Evolutionary conservation across 345 rosid genomes (phyloP).

Genomic region (Citrus unshiu): DNA sequence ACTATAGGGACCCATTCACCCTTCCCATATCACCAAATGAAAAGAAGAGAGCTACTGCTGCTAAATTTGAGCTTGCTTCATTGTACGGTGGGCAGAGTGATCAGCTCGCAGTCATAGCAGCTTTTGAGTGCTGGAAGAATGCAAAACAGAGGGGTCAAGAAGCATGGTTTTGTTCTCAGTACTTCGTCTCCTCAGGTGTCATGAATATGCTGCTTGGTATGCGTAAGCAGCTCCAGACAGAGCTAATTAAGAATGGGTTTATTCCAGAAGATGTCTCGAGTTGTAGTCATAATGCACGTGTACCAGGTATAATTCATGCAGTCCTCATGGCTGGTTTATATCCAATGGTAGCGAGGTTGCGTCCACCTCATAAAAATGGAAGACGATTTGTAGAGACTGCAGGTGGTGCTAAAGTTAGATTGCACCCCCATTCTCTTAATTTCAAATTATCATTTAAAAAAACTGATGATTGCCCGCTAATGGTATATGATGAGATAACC

Average conservation of each 20-base stretch:
- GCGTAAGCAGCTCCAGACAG: slow-evolving; percentile 80
- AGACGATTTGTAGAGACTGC: slow-evolving; percentile 67
- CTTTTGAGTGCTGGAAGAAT: slow-evolving; percentile 85
- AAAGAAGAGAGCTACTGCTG: slow-evolving; percentile 70
- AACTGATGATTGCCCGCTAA: slow-evolving; percentile 43
- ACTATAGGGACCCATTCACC: slow-evolving; percentile 81
- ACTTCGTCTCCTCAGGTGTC: slow-evolving; percentile 64
- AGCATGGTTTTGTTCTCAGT: slow-evolving; percentile 63
- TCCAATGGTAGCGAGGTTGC: slow-evolving; percentile 77
- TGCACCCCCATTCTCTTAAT: slow-evolving; percentile 67
- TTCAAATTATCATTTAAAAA: slow-evolving; percentile 40
- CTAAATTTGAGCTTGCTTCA: slow-evolving; percentile 75
- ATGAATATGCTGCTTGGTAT: slow-evolving; percentile 79
- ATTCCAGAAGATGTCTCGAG: slow-evolving; percentile 54
- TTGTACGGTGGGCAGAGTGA: slow-evolving; percentile 85
- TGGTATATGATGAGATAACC: slow-evolving; percentile 78
- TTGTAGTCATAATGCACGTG: slow-evolving; percentile 60
- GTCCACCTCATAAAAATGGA: slow-evolving; percentile 41
- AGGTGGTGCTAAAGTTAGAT: slow-evolving; percentile 62
- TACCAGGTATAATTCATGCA: slow-evolving; percentile 75
- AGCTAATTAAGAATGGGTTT: slow-evolving; percentile 59
- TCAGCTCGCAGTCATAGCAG: slow-evolving; percentile 87
- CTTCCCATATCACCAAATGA: slow-evolving; percentile 72
- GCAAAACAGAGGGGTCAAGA: slow-evolving; percentile 67
- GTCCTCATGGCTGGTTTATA: slow-evolving; percentile 87